Conservation (phyloP, 108 stramenopile genomes). For the Epithemia pelagica region DNA sequence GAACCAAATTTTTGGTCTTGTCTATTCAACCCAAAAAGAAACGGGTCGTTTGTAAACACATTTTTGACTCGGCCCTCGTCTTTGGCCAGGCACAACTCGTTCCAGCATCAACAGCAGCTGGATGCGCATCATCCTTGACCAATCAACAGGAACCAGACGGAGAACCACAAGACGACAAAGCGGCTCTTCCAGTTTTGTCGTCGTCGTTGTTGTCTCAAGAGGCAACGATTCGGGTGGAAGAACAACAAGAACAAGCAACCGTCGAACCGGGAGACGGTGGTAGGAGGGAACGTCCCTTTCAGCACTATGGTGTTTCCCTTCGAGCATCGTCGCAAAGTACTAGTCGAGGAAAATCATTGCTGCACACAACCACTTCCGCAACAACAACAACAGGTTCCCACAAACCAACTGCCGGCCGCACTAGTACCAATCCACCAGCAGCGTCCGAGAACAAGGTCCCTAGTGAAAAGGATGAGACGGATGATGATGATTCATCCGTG, state of each 20-base stretch:
- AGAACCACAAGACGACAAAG: background rate
- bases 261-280: background rate
- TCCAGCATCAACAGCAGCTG: background rate
- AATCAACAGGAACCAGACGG: background rate
- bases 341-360: no score
- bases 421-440: no score
- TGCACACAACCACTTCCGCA: no score
- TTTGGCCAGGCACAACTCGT: conserved; percentile 9
- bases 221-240: background rate
- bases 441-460: no score
- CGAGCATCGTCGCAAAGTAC: no score
- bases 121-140: background rate
- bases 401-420: no score
- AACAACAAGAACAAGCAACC: no score
- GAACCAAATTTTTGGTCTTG: conserved; percentile 10
- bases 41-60: conserved; percentile 6
- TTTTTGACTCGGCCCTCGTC: conserved; percentile 8
- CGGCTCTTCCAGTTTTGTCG: background rate
- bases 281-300: background rate
- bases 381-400: no score
- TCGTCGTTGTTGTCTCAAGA: background rate
- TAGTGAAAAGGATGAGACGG: no score
- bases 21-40: conserved; percentile 11
- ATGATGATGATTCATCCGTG: no score
- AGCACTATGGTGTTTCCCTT: background rate